A percentile compares a stretch with the other conserved stretches of the same genome.
Conservation (phyloP, 768 basidiomycete genomes). For the Tremella mesenterica region DNA sequence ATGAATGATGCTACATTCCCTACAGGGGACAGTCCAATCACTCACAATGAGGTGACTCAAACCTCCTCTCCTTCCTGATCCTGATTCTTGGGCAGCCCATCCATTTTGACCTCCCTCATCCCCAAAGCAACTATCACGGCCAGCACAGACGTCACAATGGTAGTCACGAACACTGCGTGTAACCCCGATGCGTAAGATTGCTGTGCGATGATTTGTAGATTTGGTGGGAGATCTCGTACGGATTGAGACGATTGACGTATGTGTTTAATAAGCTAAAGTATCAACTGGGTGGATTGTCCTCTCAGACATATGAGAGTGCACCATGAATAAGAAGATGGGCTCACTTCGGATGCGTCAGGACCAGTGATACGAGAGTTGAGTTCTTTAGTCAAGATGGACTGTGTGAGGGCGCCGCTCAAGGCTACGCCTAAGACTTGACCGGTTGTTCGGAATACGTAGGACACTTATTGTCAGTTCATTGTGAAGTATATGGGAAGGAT, state of each 20-base stretch:
- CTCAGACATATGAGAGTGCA: too few relatives aligned
- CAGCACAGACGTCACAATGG: constrained; percentile 21
- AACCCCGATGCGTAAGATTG: constrained; percentile 16
- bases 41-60: too few relatives aligned
- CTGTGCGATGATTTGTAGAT: constrained; percentile 12
- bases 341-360: constrained; percentile 52
- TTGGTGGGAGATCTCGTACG: constrained; percentile 26
- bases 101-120: constrained; percentile 24
- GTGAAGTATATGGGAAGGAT: too few relatives aligned
- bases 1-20: too few relatives aligned
- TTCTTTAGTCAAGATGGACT: constrained; percentile 62
- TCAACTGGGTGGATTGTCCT: background rate
- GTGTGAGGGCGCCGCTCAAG: constrained; percentile 69
- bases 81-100: too few relatives aligned
- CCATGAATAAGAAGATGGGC: background rate
- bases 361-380: constrained; percentile 68
- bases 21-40: too few relatives aligned
- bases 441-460: constrained; percentile 85
- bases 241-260: constrained; percentile 35
- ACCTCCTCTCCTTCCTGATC: too few relatives aligned
- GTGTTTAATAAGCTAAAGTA: constrained; percentile 22
- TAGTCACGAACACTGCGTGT: constrained; percentile 24
- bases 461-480: constrained; percentile 53
- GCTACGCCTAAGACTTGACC: constrained; percentile 92
- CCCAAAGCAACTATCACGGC: constrained; percentile 18